A percentile compares a stretch with the other conserved stretches of the same genome.
Conservation (phyloP, 257 asterid genomes). For the Orobanche coerulescens region DNA sequence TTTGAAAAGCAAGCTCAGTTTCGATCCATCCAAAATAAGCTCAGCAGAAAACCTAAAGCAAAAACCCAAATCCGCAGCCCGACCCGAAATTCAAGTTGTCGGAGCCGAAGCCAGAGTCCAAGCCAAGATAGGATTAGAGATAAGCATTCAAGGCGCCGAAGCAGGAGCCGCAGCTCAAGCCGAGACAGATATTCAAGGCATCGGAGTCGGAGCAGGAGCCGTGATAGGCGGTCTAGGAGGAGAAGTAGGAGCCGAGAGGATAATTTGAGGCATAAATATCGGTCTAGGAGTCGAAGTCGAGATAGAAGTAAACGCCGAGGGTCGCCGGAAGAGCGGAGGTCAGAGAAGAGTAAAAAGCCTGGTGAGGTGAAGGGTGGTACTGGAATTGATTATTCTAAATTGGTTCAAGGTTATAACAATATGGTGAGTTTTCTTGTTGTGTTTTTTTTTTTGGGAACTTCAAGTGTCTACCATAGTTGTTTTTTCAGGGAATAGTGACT, state of each 20-base stretch:
- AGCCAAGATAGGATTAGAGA: slow-evolving; percentile 29
- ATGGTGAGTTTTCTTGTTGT: slow-evolving; percentile 81
- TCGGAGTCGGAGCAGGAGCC: slow-evolving; percentile 36
- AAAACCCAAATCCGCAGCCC: slow-evolving; percentile 31
- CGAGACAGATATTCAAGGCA: slow-evolving; percentile 32
- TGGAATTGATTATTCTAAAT: slow-evolving; percentile 44
- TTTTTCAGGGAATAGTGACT: neutral
- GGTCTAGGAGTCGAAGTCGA: slow-evolving; percentile 39
- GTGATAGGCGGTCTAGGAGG: slow-evolving; percentile 32
- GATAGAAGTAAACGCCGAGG: slow-evolving; percentile 37
- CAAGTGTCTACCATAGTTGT: neutral
- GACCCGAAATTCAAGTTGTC: slow-evolving; percentile 17
- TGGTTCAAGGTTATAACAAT: slow-evolving; percentile 59
- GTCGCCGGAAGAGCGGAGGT: slow-evolving; percentile 36
- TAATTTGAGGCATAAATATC: slow-evolving; percentile 24
- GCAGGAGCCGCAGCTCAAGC: slow-evolving; percentile 37
- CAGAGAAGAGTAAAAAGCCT: slow-evolving; percentile 24
- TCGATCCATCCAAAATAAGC: slow-evolving; percentile 61
- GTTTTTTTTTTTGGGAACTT: neutral
- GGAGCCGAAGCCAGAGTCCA: slow-evolving; percentile 33
- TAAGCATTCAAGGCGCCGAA: slow-evolving; percentile 27
- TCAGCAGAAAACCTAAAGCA: slow-evolving; percentile 43
- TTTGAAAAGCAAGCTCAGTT: slow-evolving; percentile 56
- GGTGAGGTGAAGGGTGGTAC: slow-evolving; percentile 27
- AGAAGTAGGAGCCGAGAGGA: slow-evolving; percentile 36